Conservation (phyloP, 179 eudicot genomes). For the Patellifolia procumbens region DNA sequence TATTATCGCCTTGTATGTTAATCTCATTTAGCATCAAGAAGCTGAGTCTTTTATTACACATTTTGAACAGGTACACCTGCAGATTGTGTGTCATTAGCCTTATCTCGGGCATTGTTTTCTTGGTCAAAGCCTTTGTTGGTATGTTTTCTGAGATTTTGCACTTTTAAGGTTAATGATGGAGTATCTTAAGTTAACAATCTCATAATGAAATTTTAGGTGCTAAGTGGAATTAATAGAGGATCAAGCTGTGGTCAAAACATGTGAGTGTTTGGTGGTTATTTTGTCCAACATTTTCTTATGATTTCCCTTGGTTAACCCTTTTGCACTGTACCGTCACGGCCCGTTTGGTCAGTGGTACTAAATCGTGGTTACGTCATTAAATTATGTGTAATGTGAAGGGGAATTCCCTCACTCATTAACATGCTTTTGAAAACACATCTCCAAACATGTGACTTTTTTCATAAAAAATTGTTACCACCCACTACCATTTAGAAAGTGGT, state of each 20-base stretch:
- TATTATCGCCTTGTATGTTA: neutral
- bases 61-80: constrained; percentile 79
- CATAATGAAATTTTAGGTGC: constrained; percentile 54
- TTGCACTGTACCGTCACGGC: neutral
- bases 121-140: constrained; percentile 95
- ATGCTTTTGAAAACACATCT: no score
- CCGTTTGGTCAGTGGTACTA: no score
- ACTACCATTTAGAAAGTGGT: no score
- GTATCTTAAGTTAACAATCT: neutral
- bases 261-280: constrained; percentile 52
- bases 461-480: no score
- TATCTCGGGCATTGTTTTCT: constrained; percentile 83
- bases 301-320: neutral
- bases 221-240: constrained; percentile 90
- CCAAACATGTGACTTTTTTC: no score
- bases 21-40: neutral
- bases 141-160: constrained; percentile 26
- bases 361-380: no score
- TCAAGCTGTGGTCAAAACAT: constrained; percentile 80
- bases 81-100: constrained; percentile 93
- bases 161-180: neutral
- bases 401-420: no score
- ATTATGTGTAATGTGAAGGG: no score
- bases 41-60: constrained; percentile 22
- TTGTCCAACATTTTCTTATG: neutral